phyloP scores from a whole-genome alignment of 331 rosid genomes.

The Quercus lobata region DNA sequence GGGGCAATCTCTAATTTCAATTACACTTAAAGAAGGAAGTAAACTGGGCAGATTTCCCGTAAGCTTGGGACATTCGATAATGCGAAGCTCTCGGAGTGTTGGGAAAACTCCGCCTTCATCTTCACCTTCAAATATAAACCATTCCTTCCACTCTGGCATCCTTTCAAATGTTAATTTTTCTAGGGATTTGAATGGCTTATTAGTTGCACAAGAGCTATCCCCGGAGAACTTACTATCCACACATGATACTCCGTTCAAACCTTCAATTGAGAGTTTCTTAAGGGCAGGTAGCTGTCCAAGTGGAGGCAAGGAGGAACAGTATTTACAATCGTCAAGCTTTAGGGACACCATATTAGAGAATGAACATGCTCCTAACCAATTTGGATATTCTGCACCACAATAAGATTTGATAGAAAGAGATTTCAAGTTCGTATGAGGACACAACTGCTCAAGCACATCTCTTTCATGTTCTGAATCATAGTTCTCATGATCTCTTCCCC shows the following conservation, averaged over 20 bases:
- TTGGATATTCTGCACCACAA: neutral
- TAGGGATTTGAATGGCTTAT: neutral
- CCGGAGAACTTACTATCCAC: constrained; percentile 8
- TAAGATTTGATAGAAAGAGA: neutral
- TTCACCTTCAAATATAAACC: neutral
- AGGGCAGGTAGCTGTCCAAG: constrained; percentile 12
- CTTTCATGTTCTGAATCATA: neutral
- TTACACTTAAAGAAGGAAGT: neutral
- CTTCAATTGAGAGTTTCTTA: neutral
- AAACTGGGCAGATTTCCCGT: neutral
- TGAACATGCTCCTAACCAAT: neutral
- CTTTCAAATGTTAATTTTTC: neutral
- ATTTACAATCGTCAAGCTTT: neutral
- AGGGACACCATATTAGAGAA: neutral
- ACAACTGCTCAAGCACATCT: constrained; percentile 1
- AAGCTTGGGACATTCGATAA: neutral
- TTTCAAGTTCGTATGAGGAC: constrained; percentile 7
- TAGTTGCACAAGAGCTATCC: neutral
- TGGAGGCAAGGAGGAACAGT: constrained; percentile 9
- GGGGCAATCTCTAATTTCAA: neutral
- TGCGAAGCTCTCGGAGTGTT: neutral
- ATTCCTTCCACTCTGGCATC: neutral
- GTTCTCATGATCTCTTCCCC: neutral
- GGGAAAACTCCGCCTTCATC: neutral
- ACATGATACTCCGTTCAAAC: neutral